Percentiles rank a stretch among this genome's conserved stretches.
Conservation (phyloP, 2,329 filamentous ascomycete genomes). For the Fusarium sacchari region DNA sequence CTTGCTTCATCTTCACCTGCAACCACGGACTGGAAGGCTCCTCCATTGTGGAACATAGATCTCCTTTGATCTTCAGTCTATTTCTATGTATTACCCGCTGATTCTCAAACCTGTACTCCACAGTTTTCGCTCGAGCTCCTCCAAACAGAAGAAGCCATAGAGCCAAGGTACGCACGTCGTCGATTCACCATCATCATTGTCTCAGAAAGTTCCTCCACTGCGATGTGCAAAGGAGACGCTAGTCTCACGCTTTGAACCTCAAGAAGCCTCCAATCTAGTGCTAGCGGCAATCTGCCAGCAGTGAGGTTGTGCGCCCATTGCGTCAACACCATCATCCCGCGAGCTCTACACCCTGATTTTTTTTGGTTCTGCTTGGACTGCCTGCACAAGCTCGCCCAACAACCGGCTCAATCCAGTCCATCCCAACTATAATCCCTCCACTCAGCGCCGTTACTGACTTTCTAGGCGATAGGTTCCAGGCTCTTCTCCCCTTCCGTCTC, state of each 20-base stretch:
- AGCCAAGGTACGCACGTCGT: conserved; percentile 20
- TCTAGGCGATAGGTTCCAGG: conserved; percentile 23
- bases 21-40: neutral
- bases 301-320: conserved; percentile 41
- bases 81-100: conserved; percentile 32
- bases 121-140: conserved; percentile 6
- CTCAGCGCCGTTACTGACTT: conserved; percentile 25
- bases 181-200: conserved; percentile 35
- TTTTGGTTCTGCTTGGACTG: conserved; percentile 4
- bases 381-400: conserved; percentile 26
- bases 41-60: conserved; percentile 5
- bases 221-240: conserved; percentile 17
- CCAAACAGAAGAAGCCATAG: conserved; percentile 2
- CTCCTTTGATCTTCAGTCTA: conserved; percentile 21
- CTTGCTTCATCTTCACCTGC: neutral
- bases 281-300: conserved; percentile 28
- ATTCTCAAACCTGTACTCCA: conserved; percentile 25
- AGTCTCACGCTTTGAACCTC: conserved; percentile 29
- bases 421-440: conserved; percentile 4
- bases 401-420: conserved; percentile 2
- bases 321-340: conserved; percentile 44
- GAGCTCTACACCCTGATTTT: conserved; percentile 36
- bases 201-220: conserved; percentile 30
- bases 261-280: conserved; percentile 25
- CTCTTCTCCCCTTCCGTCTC: conserved; percentile 20